These are phyloP conservation scores for Mucor plumbeus DNA, from an alignment of 371 early-diverging fungal species.

Conservation along the genomic window DNA sequence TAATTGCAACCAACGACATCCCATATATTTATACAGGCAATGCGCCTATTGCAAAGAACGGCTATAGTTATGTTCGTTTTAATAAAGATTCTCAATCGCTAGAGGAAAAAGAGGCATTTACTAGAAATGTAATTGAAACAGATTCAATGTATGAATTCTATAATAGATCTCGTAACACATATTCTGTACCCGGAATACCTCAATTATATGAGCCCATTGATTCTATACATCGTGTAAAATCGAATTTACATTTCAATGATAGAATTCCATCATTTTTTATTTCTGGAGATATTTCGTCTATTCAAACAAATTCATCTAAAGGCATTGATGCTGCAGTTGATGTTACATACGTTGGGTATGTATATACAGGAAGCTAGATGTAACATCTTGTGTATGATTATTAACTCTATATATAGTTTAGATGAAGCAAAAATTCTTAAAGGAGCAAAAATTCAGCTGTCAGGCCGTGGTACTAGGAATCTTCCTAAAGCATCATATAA, in stretches of 20 bases:
- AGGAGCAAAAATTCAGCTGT: slow-evolving; percentile 19
- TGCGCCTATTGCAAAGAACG: slow-evolving; percentile 21
- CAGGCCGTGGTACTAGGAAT: slow-evolving; percentile 31
- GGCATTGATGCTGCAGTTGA: slow-evolving; percentile 7
- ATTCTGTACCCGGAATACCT: slow-evolving; percentile 10
- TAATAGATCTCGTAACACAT: slow-evolving; percentile 24
- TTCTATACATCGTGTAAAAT: slow-evolving; percentile 19
- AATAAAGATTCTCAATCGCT: slow-evolving; percentile 4
- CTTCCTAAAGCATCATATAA: slow-evolving; percentile 31
- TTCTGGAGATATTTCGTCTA: slow-evolving; percentile 3
- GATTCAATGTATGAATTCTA: slow-evolving; percentile 24
- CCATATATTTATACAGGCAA: slow-evolving; percentile 21
- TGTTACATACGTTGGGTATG: slow-evolving; percentile 16
- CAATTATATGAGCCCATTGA: slow-evolving; percentile 6
- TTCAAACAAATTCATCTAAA: slow-evolving; percentile 5
- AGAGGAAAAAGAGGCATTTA: slow-evolving; percentile 17
- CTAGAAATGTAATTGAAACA: slow-evolving; percentile 6
- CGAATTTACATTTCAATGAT: slow-evolving; percentile 21
- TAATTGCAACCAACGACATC: neutral
- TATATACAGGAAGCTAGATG: neutral
- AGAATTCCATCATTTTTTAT: slow-evolving; percentile 29
- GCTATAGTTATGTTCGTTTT: slow-evolving; percentile 24
- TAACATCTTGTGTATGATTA: neutral
- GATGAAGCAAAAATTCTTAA: neutral
- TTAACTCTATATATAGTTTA: slow-evolving; percentile 5